phyloP scores from a whole-genome alignment of 2,329 filamentous ascomycete species.

The Mycosphaerella sp. region DNA sequence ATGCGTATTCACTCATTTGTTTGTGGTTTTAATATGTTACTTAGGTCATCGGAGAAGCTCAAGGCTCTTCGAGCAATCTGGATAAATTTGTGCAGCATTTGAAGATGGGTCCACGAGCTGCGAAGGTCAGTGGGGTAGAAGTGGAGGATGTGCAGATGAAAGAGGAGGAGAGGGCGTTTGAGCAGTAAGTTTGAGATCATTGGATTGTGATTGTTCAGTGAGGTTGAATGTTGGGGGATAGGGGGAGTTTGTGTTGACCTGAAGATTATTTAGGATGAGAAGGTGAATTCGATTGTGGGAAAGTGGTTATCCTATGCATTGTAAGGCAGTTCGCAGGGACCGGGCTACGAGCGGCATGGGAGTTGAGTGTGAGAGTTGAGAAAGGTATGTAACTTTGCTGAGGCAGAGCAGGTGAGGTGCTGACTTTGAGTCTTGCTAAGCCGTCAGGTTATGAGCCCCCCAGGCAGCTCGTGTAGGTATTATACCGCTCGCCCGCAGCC shows the following conservation, averaged over 20 bases:
- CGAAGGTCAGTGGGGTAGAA: constrained; percentile 68
- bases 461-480: too few species aligned
- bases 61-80: constrained; percentile 62
- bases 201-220: not conserved
- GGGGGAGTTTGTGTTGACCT: not conserved
- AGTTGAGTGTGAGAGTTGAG: too few species aligned
- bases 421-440: too few species aligned
- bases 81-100: constrained; percentile 67
- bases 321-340: not conserved
- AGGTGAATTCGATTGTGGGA: not conserved
- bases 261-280: not conserved
- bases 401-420: too few species aligned
- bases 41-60: constrained; percentile 84
- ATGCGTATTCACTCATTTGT: not conserved
- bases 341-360: not conserved
- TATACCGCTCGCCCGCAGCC: too few species aligned
- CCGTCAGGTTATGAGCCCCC: too few species aligned
- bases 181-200: constrained; percentile 22
- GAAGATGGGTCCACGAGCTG: constrained; percentile 63
- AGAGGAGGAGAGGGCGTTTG: constrained; percentile 62
- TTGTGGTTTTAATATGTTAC: not conserved
- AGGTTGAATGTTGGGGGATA: not conserved
- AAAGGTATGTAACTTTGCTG: too few species aligned
- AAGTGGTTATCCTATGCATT: not conserved
- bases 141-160: constrained; percentile 59